Conservation (phyloP, 2,329 filamentous ascomycete genomes). For the Penicillium sp. region DNA sequence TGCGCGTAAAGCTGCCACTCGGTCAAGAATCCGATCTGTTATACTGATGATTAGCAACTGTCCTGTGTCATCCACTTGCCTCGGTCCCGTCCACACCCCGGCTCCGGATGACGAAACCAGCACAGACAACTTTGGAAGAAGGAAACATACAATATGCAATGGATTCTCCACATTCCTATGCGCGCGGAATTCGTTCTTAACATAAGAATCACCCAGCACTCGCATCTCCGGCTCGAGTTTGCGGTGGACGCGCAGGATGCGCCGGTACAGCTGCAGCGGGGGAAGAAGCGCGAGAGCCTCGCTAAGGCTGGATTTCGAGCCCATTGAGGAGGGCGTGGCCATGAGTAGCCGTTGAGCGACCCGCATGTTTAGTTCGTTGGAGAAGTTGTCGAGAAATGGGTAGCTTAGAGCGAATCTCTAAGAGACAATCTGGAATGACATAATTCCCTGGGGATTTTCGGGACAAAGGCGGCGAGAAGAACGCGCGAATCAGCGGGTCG, state of each 20-base stretch:
- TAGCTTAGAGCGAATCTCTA: neutral
- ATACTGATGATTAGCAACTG: constrained; percentile 1
- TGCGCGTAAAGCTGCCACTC: constrained; percentile 97
- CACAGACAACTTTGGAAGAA: neutral
- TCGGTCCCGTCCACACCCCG: neutral
- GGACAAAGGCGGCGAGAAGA: constrained; percentile 24
- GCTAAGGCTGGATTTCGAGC: constrained; percentile 42
- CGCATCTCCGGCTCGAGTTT: constrained; percentile 70
- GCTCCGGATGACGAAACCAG: neutral
- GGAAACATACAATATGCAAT: constrained; percentile 70
- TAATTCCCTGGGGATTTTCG: constrained; percentile 20
- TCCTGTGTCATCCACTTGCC: neutral
- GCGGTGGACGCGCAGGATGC: constrained; percentile 80
- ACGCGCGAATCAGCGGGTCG: constrained; percentile 16
- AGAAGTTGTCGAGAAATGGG: neutral
- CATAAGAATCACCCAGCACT: constrained; percentile 82
- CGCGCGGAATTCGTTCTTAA: constrained; percentile 86
- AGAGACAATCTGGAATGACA: no score
- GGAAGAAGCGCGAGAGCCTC: constrained; percentile 68
- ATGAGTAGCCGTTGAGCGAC: constrained; percentile 37
- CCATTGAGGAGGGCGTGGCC: constrained; percentile 40
- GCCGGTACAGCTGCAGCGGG: constrained; percentile 83
- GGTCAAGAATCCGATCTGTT: constrained; percentile 85
- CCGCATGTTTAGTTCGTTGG: constrained; percentile 32
- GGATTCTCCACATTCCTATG: constrained; percentile 85